Evolutionary conservation across 192 early-diverging fungal genomes (phyloP).

Genomic region (Entomortierella chlamydospora): DNA sequence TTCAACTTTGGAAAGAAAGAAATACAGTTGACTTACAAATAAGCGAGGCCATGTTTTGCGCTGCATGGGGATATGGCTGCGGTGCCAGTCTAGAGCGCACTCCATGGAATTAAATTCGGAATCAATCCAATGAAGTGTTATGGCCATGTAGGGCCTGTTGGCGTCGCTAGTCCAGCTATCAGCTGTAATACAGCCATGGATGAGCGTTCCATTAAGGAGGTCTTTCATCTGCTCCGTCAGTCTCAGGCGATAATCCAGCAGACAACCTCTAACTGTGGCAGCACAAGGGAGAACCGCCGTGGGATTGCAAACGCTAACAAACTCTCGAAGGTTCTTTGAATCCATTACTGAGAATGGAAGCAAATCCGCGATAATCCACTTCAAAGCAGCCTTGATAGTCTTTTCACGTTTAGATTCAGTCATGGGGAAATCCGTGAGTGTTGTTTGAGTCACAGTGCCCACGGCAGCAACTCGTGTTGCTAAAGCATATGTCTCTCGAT

Average conservation of each 20-base stretch:
- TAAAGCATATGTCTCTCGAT: too few species aligned
- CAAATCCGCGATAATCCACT: conserved; percentile 10
- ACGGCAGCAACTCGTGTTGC: too few species aligned
- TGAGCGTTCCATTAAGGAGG: background rate
- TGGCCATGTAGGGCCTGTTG: conserved; percentile 7
- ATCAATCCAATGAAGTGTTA: conserved; percentile 19
- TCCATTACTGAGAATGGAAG: conserved; percentile 8
- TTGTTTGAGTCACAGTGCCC: background rate
- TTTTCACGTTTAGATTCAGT: conserved; percentile 6
- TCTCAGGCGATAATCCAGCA: background rate
- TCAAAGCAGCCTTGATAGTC: background rate
- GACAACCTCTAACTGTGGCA: conserved; percentile 8
- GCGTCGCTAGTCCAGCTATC: conserved; percentile 11
- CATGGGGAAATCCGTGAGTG: background rate
- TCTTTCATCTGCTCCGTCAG: conserved; percentile 1
- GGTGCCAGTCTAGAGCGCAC: conserved; percentile 15
- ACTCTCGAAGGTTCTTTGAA: background rate
- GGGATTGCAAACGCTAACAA: background rate
- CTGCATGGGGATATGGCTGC: conserved; percentile 19
- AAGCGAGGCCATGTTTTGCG: background rate
- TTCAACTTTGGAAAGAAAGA: background rate
- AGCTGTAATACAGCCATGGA: conserved; percentile 1
- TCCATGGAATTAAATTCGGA: background rate
- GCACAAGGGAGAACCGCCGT: conserved; percentile 7
- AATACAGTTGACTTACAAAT: conserved; percentile 3